A percentile compares a stretch with the other conserved stretches of the same genome.
Conservation (phyloP, 768 basidiomycete species). For the Mycena haematopus region DNA sequence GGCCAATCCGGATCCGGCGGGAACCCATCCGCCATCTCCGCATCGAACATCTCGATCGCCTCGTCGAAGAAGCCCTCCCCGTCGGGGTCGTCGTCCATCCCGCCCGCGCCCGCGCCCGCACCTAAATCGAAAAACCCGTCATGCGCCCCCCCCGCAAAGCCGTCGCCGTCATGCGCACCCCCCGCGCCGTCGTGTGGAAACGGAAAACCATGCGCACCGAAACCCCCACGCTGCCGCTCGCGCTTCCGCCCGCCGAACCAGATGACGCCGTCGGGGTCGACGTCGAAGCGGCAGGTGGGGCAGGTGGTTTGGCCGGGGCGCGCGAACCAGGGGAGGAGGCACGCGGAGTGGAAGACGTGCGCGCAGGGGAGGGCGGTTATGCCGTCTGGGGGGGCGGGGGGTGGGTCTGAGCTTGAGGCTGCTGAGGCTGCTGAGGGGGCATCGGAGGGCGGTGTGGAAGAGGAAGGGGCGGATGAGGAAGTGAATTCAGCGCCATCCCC, state of each 20-base stretch:
- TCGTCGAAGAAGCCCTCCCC: no score
- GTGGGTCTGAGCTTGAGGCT: slow-evolving; percentile 27
- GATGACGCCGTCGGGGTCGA: slow-evolving; percentile 74
- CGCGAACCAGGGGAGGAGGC: slow-evolving; percentile 84
- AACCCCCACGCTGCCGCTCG: neutral
- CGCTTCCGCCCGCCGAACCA: slow-evolving; percentile 28
- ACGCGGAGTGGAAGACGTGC: slow-evolving; percentile 81
- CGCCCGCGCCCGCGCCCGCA: no score
- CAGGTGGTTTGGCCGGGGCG: slow-evolving; percentile 81
- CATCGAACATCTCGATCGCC: no score
- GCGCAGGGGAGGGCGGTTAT: slow-evolving; percentile 80
- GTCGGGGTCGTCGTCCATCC: no score
- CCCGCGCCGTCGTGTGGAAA: no score
- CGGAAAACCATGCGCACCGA: no score
- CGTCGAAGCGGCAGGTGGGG: slow-evolving; percentile 83
- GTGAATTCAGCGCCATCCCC: slow-evolving; percentile 44
- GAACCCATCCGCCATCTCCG: no score
- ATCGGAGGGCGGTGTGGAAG: neutral
- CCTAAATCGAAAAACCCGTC: no score
- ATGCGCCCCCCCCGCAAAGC: no score
- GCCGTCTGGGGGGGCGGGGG: slow-evolving; percentile 27
- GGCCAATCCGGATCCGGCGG: no score
- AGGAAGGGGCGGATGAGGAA: slow-evolving; percentile 18
- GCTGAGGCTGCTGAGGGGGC: neutral
- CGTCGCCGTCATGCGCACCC: no score